Conservation (phyloP, 116 monocot genomes). For the Iris pallida region DNA sequence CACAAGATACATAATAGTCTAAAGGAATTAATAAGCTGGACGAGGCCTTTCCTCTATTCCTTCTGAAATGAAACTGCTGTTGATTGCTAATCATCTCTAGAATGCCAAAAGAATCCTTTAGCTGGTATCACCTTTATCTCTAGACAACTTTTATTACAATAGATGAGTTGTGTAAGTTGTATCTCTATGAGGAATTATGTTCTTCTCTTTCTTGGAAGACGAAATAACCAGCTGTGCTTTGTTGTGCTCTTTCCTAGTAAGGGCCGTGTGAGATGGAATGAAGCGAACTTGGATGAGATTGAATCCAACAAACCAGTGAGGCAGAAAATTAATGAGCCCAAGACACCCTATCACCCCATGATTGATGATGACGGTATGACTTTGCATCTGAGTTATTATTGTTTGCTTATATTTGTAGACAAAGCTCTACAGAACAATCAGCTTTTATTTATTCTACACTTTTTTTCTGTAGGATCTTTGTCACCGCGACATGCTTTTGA, state of each 20-base stretch:
- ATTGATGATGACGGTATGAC: conserved; percentile 59
- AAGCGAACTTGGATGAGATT: conserved; percentile 84
- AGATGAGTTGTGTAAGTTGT: too few relatives aligned
- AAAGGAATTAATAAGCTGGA: too few relatives aligned
- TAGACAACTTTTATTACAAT: too few relatives aligned
- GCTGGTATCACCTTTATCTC: too few relatives aligned
- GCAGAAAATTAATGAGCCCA: conserved; percentile 95
- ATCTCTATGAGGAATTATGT: not conserved
- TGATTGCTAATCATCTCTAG: too few relatives aligned
- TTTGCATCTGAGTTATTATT: too few relatives aligned
- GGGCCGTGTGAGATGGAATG: conserved; percentile 83
- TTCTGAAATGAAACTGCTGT: too few relatives aligned
- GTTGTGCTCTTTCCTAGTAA: conserved; percentile 18
- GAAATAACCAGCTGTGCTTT: not conserved
- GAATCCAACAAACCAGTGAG: conserved; percentile 92
- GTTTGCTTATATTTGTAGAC: too few relatives aligned
- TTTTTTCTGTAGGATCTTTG: conserved; percentile 35
- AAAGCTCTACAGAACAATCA: not conserved
- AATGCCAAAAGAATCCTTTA: too few relatives aligned
- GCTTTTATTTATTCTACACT: not conserved
- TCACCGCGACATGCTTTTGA: conserved; percentile 55
- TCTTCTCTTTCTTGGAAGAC: not conserved
- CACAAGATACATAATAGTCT: too few relatives aligned
- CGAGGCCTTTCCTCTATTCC: too few relatives aligned
- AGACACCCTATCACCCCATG: conserved; percentile 96